Percentiles rank a stretch among this genome's conserved stretches.
Conservation (phyloP, 345 rosid species). For the Capsella bursapastoris region DNA sequence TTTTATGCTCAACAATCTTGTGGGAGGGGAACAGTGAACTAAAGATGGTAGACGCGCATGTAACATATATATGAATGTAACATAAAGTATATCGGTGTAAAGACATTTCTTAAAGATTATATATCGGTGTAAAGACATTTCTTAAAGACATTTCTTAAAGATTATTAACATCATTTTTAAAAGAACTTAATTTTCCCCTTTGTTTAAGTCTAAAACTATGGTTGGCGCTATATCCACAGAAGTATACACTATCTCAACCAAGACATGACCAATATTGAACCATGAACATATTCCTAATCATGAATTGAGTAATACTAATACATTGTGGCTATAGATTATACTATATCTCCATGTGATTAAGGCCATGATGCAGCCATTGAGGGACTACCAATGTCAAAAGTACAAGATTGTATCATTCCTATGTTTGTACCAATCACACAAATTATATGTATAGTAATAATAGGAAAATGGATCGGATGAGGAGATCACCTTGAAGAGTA, state of each 20-base stretch:
- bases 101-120: not conserved
- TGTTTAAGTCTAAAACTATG: constrained; percentile 5
- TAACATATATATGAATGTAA: not conserved
- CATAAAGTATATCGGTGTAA: not conserved
- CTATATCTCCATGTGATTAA: not conserved
- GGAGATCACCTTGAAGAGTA: constrained; percentile 27
- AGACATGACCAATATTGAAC: not conserved
- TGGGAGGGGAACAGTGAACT: not conserved
- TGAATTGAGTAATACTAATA: constrained; percentile 1
- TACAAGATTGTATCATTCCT: not conserved
- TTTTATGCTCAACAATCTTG: not conserved
- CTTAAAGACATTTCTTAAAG: too few species aligned
- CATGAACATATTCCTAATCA: constrained; percentile 5
- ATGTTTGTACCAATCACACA: not conserved
- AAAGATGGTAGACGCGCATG: constrained; percentile 20
- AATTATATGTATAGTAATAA: not conserved
- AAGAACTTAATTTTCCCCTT: not conserved
- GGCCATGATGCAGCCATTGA: not conserved
- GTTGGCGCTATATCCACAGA: not conserved
- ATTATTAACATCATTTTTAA: not conserved
- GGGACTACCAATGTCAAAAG: not conserved
- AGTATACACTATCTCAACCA: constrained; percentile 7
- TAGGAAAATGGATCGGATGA: not conserved
- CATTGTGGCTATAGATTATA: not conserved
- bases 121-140: not conserved